Base-by-base conservation (phyloP, 768 basidiomycete species). In the Crassisporium funariophilum region DNA sequence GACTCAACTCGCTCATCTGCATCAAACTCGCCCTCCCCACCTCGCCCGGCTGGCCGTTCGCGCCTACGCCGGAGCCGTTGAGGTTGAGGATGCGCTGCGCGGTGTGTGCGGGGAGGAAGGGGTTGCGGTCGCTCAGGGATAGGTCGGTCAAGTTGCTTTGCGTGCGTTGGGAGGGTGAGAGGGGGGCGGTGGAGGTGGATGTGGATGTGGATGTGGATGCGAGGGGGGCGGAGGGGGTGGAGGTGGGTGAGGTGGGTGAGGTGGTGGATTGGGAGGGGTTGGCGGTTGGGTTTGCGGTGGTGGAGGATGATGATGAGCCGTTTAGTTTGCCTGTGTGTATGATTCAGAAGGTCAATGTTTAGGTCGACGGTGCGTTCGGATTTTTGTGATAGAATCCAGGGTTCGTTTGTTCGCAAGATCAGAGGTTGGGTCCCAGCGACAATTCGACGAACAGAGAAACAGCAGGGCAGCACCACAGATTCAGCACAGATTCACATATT, bases 1-100 rank as follows among this genome's bases (percentile, higher is more conserved):
- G 70, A 35, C 85, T 86, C 53, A 86, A 78, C 59, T 89, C 88
- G 65, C 83, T 88, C 82, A 91, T 86, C 62, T 88, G 86, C 55
- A 81, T 73, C 48, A 90, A 76, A 41, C 82, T 79, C 12, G 83
- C 84, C 17, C 82, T 77, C 3, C 84, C 86, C 36, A 88, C 77
- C 25, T 80, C 57, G 22, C n/a, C 70, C 66, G 56, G 79, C 81
- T n/a, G 9, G 72, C 62, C 64, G 42, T 48, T 61, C 50, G 17
- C 36, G 21, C 37, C 36, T 31, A 21, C 31, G 21, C 39, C 21
- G 33, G 13, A 21, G 34, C 35, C 13, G 6, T 36, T 24, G 23
- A n/a, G 21, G 22, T 41, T 39, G 11, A 70, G 64, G 49, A 68
- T 64, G 11, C 78, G 73, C 49, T 81, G 81, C 11, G 79, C 75